Conservation (phyloP, 345 rosid species). For the Kernera saxatilis region DNA sequence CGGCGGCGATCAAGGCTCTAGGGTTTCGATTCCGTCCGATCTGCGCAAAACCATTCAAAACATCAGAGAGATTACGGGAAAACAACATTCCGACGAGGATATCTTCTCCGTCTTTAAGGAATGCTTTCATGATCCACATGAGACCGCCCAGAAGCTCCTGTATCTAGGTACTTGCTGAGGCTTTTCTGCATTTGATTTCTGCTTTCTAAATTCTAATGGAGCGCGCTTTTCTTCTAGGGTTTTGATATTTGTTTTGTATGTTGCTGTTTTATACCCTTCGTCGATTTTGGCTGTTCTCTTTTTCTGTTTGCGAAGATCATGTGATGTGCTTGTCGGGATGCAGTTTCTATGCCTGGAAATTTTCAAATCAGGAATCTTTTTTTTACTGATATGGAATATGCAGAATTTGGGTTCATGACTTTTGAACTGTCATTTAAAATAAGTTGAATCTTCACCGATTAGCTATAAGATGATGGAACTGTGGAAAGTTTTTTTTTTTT, state of each 20-base stretch:
- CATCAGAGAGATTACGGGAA: conserved; percentile 72
- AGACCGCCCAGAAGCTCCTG: conserved; percentile 69
- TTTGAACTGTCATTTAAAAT: neutral
- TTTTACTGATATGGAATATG: neutral
- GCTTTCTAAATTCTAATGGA: too few species aligned
- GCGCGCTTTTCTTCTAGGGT: too few species aligned
- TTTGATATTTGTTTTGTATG: neutral
- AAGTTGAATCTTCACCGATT: neutral
- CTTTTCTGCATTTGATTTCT: neutral
- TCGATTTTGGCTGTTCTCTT: neutral
- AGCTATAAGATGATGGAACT: neutral
- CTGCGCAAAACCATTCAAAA: conserved; percentile 49
- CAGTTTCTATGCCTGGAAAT: neutral
- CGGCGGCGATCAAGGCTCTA: conserved; percentile 41
- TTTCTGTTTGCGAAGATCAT: neutral
- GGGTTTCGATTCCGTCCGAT: conserved; percentile 55
- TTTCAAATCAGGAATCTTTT: neutral
- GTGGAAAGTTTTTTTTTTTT: neutral
- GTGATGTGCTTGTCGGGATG: neutral
- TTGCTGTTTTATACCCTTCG: neutral
- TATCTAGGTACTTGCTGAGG: conserved; percentile 43
- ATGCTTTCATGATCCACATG: conserved; percentile 76
- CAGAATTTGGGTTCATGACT: neutral
- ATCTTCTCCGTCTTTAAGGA: conserved; percentile 67
- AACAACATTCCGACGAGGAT: conserved; percentile 79